These are phyloP conservation scores for Orobanche coerulescens DNA, from an alignment of 257 asterid species.

Conservation along the genomic window DNA sequence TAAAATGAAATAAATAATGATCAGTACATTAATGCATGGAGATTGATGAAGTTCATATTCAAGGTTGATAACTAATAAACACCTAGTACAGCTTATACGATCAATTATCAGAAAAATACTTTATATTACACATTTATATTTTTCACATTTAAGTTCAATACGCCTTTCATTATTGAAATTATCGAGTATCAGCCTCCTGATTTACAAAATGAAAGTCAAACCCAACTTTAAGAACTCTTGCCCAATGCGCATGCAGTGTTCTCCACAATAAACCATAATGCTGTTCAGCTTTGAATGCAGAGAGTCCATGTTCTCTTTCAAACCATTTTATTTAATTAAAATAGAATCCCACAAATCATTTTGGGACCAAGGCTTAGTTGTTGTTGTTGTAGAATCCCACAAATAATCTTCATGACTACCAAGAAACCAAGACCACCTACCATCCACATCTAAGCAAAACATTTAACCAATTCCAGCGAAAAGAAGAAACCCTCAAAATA, in stretches of 20 bases:
- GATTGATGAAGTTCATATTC: neutral
- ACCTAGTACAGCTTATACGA: neutral
- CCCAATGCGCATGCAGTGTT: neutral
- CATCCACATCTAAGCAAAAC: neutral
- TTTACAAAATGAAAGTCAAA: neutral
- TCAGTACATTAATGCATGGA: neutral
- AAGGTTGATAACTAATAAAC: neutral
- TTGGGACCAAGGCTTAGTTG: too few species aligned
- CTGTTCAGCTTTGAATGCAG: neutral
- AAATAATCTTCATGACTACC: neutral
- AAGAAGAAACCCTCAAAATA: neutral
- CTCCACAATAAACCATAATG: neutral
- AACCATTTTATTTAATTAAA: neutral
- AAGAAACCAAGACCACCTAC: neutral
- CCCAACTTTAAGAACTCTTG: neutral
- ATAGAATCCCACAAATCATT: neutral
- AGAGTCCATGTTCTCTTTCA: neutral
- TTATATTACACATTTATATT: neutral
- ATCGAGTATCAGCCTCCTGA: neutral
- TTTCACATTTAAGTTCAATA: neutral
- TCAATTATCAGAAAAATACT: neutral
- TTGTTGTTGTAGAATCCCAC: too few species aligned
- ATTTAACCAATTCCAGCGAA: neutral
- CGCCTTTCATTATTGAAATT: neutral
- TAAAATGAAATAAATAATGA: neutral